Base-by-base conservation (phyloP, 2,329 filamentous ascomycete species). In the Whalleya microplaca region DNA sequence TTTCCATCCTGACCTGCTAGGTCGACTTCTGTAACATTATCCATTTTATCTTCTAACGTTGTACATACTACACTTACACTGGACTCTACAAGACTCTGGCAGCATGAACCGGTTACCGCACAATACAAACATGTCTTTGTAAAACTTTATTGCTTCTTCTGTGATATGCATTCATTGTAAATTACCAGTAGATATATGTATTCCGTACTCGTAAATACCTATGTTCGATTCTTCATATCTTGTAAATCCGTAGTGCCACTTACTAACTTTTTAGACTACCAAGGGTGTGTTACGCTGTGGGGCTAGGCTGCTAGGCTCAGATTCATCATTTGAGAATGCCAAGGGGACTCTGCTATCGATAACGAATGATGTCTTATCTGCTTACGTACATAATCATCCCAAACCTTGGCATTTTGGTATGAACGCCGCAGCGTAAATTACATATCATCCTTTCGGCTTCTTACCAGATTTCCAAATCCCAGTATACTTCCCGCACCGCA, bases 281-380 rank as follows among this genome's bases (percentile, higher is more conserved):
- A n/a, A n/a, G n/a, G n/a, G n/a, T n/a, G n/a, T n/a, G n/a, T n/a
- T n/a, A n/a, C n/a, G n/a, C n/a, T n/a, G n/a, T n/a, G n/a, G n/a
- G n/a, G n/a, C n/a, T n/a, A n/a, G n/a, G n/a, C n/a, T n/a, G n/a
- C n/a, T n/a, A n/a, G n/a, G n/a, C n/a, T n/a, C n/a, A n/a, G n/a
- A n/a, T n/a, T n/a, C n/a, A n/a, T n/a, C n/a, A n/a, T n/a, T n/a
- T n/a, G n/a, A n/a, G n/a, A n/a, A n/a, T n/a, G n/a, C n/a, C n/a
- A n/a, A n/a, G n/a, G n/a, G n/a, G n/a, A n/a, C n/a, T n/a, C 18
- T 12, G 7, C 18, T 60, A 54, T 57, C 51, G 58, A 57, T 57
- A 57, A 49, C 23, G 9, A 27, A 9, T 27, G 23, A 27, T 27
- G 9, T 27, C 4, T 27, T 27, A 27, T n/a, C n/a, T n/a, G n/a